Conservation (phyloP, 2,329 filamentous ascomycete species). For the Penicillium sp. region DNA sequence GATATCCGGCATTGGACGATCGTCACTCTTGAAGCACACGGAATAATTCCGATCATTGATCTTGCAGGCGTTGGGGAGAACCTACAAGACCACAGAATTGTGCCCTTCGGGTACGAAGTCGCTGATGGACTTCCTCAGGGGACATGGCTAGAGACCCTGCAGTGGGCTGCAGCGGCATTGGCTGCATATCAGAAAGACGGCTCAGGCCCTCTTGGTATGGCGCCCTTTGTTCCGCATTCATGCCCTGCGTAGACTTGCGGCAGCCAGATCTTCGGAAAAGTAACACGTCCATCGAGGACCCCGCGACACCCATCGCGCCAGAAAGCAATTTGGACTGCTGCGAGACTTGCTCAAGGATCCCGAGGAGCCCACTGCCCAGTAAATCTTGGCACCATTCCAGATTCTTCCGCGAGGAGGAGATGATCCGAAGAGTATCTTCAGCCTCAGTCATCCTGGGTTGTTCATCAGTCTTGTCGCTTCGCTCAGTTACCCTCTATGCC, state of each 20-base stretch:
- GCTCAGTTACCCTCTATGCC: slow-evolving; percentile 34
- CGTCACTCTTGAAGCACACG: slow-evolving; percentile 43
- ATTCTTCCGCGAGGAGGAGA: slow-evolving; percentile 13
- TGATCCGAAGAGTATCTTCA: slow-evolving; percentile 13
- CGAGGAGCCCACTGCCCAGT: slow-evolving; percentile 21
- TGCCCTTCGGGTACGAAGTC: slow-evolving; percentile 19
- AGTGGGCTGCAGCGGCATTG: slow-evolving; percentile 21
- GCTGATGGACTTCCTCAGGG: slow-evolving; percentile 26
- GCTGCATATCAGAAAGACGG: slow-evolving; percentile 24
- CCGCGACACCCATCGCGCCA: neutral
- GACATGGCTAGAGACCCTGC: slow-evolving; percentile 25
- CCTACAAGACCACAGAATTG: slow-evolving; percentile 50
- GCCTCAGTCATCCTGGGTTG: slow-evolving; percentile 16
- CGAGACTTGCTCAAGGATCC: slow-evolving; percentile 17
- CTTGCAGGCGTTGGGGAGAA: slow-evolving; percentile 53
- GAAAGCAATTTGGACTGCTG: slow-evolving; percentile 15
- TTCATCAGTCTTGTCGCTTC: slow-evolving; percentile 25
- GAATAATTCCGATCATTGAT: slow-evolving; percentile 46
- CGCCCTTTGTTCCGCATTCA: slow-evolving; percentile 16
- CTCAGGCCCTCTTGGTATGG: slow-evolving; percentile 27
- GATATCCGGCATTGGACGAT: neutral
- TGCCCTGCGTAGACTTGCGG: slow-evolving; percentile 1
- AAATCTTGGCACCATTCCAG: slow-evolving; percentile 22
- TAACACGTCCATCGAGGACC: neutral
- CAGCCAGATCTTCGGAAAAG: neutral